Evolutionary conservation across 768 basidiomycete genomes (phyloP).

Genomic region (Panus rudis): DNA sequence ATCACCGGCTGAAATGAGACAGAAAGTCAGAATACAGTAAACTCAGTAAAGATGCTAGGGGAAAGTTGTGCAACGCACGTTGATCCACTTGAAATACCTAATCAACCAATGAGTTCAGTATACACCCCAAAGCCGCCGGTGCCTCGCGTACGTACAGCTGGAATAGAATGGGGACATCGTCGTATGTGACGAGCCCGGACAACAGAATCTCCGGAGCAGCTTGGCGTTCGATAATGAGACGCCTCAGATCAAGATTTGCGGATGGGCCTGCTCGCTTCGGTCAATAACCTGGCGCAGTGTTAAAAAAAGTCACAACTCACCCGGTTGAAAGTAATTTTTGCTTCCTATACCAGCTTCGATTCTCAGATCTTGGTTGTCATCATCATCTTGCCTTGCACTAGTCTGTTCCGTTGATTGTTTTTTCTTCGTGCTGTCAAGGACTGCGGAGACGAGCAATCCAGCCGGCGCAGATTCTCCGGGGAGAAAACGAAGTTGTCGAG

Average conservation of each 20-base stretch:
- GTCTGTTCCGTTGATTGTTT: neutral
- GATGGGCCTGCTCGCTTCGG: conserved; percentile 20
- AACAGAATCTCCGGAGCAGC: conserved; percentile 25
- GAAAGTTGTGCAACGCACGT: conserved; percentile 27
- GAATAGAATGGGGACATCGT: conserved; percentile 23
- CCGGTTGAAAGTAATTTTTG: conserved; percentile 18
- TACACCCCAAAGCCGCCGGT: neutral
- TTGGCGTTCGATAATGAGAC: conserved; percentile 27
- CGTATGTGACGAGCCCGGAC: conserved; percentile 23
- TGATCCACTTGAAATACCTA: conserved; percentile 44
- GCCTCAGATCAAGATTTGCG: conserved; percentile 23
- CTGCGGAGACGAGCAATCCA: conserved; percentile 9
- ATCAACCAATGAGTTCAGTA: conserved; percentile 20
- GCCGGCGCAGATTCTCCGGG: conserved; percentile 15
- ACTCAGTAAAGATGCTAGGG: conserved; percentile 24
- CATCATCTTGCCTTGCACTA: neutral
- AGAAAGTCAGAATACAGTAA: too few species aligned
- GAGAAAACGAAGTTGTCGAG: conserved; percentile 11
- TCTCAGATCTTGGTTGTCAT: neutral
- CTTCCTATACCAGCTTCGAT: conserved; percentile 12
- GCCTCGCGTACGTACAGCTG: conserved; percentile 19
- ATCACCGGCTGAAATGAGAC: conserved; percentile 39
- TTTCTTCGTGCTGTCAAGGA: conserved; percentile 7
- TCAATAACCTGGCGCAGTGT: conserved; percentile 8
- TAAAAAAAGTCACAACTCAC: conserved; percentile 6